Base-by-base conservation (phyloP, 1,284 basidiomycete genomes). In the Cutaneotrichosporon curvatum region DNA sequence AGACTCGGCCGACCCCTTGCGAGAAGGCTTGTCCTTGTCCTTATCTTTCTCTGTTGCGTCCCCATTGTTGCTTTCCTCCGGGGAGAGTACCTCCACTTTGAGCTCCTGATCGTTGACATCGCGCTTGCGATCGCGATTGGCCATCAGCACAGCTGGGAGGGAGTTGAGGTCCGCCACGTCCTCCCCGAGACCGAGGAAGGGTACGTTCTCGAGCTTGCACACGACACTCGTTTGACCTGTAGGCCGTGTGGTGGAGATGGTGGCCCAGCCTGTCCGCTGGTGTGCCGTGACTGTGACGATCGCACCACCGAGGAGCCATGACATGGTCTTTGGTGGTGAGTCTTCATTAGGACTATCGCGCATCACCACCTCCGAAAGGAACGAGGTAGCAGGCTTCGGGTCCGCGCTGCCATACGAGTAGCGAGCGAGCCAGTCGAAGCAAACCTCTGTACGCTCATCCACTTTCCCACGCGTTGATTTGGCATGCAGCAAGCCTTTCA, bases 401-500 rank as follows among this genome's bases (percentile, higher is more conserved):
- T 96, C 90, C 12, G 90, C 90, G 58, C 87, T 92, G 19, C 85
- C 88, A 63, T 94, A 96, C 0, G 94, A 86, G 67, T 95, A 96
- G 15, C 95, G 79, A 16, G 90, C 87, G 7, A 99, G 78, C 87
- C 94, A 98, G 70, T 99, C 95, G 63, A 98, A 94, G 67, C 90
- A 95, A 19, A 97, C 92, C 68, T 97, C 89, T 0, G 90, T 90
- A 38, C 87, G 84, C 57, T 89, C 89, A 63, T 97, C 91, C 2
- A 95, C 75, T 34, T 80, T 75, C 4, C 75, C 73, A 42, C 81
- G 80, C 19, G 81, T 83, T 52, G 88, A 85, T 69, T 94, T 92
- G 11, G 90, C 91, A 36, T 92, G 77, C 12, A 94, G 75, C 4
- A 99, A 78, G 56, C 91, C 87, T 8, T 85, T 79, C 1, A 85